These are phyloP conservation scores for Heritiera fomes DNA, from an alignment of 345 rosid genomes.

Conservation along the genomic window DNA sequence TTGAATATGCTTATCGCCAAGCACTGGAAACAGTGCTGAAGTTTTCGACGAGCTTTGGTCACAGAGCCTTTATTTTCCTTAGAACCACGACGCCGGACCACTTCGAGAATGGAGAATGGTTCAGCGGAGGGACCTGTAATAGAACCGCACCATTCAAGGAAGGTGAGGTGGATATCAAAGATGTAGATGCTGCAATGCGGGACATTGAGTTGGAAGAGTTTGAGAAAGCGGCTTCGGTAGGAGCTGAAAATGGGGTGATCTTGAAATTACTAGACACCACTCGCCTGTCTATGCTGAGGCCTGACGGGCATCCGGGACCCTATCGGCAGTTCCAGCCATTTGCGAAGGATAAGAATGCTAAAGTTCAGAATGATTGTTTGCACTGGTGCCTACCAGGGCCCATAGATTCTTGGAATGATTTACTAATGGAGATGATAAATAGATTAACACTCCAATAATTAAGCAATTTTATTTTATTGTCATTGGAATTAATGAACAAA, in stretches of 20 bases:
- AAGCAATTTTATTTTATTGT: not conserved
- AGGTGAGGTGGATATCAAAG: conserved; percentile 53
- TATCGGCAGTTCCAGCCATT: conserved; percentile 75
- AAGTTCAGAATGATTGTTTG: conserved; percentile 79
- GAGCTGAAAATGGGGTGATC: conserved; percentile 44
- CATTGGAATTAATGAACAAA: not conserved
- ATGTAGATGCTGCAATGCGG: conserved; percentile 53
- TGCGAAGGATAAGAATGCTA: conserved; percentile 50
- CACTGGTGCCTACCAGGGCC: conserved; percentile 71
- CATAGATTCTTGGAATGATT: conserved; percentile 17
- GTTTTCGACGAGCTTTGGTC: conserved; percentile 43
- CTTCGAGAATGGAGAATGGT: conserved; percentile 92
- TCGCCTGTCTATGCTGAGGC: conserved; percentile 59
- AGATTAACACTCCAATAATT: not conserved
- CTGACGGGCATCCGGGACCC: conserved; percentile 95
- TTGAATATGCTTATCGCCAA: conserved; percentile 65
- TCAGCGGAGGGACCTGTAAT: conserved; percentile 77
- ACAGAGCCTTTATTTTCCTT: conserved; percentile 57
- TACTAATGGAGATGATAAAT: not conserved
- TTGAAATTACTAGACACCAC: conserved; percentile 70
- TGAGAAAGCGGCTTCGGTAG: conserved; percentile 45
- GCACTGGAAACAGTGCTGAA: conserved; percentile 45
- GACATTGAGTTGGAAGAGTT: conserved; percentile 66
- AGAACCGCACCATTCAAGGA: conserved; percentile 60
- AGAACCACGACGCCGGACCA: conserved; percentile 90